phyloP scores from a whole-genome alignment of 371 early-diverging fungal genomes.

The Mucor irregularis region DNA sequence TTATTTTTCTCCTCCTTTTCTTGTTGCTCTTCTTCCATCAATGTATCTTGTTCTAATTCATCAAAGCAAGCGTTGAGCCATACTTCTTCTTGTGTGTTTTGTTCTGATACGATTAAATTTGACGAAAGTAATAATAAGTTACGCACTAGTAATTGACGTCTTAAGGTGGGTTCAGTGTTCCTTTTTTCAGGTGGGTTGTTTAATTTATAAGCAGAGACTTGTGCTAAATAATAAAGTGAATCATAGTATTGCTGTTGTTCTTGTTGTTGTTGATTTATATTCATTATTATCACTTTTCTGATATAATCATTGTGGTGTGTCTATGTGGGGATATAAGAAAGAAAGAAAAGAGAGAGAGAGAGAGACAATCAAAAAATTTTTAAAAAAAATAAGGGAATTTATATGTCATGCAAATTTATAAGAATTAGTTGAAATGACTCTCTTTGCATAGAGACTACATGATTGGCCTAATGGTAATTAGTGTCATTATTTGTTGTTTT shows the following conservation, averaged over 20 bases:
- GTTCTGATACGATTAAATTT: slow-evolving; percentile 9
- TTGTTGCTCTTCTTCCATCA: slow-evolving; percentile 24
- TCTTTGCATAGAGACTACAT: too few relatives aligned
- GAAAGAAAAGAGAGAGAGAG: not conserved
- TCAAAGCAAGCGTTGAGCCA: slow-evolving; percentile 46
- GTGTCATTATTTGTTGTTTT: too few relatives aligned
- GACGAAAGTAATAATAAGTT: slow-evolving; percentile 28
- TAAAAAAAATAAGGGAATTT: not conserved
- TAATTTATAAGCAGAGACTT: slow-evolving; percentile 37
- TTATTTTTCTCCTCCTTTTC: not conserved
- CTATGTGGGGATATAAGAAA: slow-evolving; percentile 1
- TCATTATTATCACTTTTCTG: slow-evolving; percentile 3
- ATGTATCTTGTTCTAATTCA: slow-evolving; percentile 27
- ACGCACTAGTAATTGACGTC: slow-evolving; percentile 37
- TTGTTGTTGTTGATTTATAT: slow-evolving; percentile 1
- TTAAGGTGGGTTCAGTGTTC: slow-evolving; percentile 28
- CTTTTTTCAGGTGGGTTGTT: slow-evolving; percentile 19
- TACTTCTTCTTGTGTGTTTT: slow-evolving; percentile 19
- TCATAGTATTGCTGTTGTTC: slow-evolving; percentile 5
- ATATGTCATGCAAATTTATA: too few relatives aligned
- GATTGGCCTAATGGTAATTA: too few relatives aligned
- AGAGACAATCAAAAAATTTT: not conserved
- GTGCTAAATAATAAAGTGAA: slow-evolving; percentile 23
- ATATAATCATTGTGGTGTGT: too few relatives aligned
- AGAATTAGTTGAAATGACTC: too few relatives aligned